Percentiles rank a stretch among this genome's conserved stretches.
Conservation (phyloP, 441 rosid genomes). For the Raphanus hybrid region DNA sequence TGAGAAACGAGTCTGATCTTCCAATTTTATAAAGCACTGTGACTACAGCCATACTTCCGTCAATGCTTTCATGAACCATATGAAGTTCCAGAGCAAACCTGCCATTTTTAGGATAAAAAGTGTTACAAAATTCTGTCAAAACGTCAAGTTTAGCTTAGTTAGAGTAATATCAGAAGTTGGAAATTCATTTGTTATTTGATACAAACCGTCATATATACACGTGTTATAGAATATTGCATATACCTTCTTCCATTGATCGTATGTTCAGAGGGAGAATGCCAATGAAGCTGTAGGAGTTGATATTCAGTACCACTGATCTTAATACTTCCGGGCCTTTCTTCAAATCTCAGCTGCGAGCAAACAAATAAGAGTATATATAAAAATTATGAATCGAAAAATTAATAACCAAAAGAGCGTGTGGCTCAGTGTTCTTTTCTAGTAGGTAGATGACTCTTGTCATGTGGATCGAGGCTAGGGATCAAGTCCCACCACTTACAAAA, state of each 20-base stretch:
- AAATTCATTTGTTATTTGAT: not conserved
- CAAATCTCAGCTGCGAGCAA: constrained; percentile 58
- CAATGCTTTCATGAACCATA: constrained; percentile 67
- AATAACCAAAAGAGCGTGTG: not conserved
- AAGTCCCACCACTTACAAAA: not conserved
- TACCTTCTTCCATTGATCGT: constrained; percentile 62
- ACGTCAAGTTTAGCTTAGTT: constrained; percentile 1
- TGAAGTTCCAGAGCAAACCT: constrained; percentile 72
- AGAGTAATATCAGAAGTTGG: not conserved
- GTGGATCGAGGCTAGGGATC: not conserved
- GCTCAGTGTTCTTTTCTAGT: not conserved
- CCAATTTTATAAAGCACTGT: constrained; percentile 71
- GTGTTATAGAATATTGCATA: constrained; percentile 27
- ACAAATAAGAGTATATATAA: not conserved
- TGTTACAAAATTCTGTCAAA: not conserved
- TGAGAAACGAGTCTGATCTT: constrained; percentile 64
- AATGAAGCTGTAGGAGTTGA: constrained; percentile 64
- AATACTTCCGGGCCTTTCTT: constrained; percentile 60
- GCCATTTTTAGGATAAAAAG: constrained; percentile 5
- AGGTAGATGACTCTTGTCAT: not conserved
- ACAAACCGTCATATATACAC: not conserved
- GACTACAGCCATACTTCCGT: constrained; percentile 65
- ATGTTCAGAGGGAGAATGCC: constrained; percentile 91
- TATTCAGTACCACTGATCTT: constrained; percentile 58
- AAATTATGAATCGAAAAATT: not conserved